Conservation (phyloP, 352 stramenopile genomes). For the Phytophthora foliorum region DNA sequence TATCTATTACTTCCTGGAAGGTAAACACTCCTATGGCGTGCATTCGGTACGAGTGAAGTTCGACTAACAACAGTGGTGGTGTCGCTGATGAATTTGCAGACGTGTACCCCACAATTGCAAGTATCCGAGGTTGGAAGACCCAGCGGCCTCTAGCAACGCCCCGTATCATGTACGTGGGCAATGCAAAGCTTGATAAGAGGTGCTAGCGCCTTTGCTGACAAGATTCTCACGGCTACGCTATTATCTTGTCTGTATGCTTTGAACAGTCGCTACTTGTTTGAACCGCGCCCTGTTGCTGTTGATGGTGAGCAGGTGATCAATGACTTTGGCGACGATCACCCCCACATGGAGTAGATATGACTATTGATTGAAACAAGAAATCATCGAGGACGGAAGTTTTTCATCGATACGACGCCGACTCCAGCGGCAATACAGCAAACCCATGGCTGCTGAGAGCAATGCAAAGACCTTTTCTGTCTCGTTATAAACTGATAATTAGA, state of each 20-base stretch:
- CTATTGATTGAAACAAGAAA: slow-evolving; percentile 22
- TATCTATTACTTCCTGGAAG: slow-evolving; percentile 99
- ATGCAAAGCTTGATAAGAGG: background rate
- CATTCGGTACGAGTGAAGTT: background rate
- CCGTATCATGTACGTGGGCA: slow-evolving; percentile 81
- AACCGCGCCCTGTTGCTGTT: slow-evolving; percentile 55
- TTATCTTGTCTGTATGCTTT: slow-evolving; percentile 9
- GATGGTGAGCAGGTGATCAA: slow-evolving; percentile 68
- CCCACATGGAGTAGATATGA: slow-evolving; percentile 64
- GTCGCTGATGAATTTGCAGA: slow-evolving; percentile 64
- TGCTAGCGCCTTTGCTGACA: background rate
- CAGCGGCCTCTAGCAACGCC: slow-evolving; percentile 94
- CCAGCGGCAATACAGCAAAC: background rate
- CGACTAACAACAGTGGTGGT: slow-evolving; percentile 15
- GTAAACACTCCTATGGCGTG: slow-evolving; percentile 32
- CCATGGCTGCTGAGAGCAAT: slow-evolving; percentile 7
- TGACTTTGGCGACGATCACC: slow-evolving; percentile 64
- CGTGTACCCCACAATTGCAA: slow-evolving; percentile 97
- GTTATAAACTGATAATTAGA: slow-evolving; percentile 37
- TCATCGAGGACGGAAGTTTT: slow-evolving; percentile 10
- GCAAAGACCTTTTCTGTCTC: slow-evolving; percentile 20
- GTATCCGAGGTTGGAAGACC: slow-evolving; percentile 95
- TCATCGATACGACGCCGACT: slow-evolving; percentile 5
- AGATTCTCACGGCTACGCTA: slow-evolving; percentile 6
- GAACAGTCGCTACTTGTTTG: slow-evolving; percentile 70